A percentile compares a stretch with the other conserved stretches of the same genome.
Evolutionary conservation across 768 basidiomycete species (phyloP).

Genomic region (Sarcodon sp.): DNA sequence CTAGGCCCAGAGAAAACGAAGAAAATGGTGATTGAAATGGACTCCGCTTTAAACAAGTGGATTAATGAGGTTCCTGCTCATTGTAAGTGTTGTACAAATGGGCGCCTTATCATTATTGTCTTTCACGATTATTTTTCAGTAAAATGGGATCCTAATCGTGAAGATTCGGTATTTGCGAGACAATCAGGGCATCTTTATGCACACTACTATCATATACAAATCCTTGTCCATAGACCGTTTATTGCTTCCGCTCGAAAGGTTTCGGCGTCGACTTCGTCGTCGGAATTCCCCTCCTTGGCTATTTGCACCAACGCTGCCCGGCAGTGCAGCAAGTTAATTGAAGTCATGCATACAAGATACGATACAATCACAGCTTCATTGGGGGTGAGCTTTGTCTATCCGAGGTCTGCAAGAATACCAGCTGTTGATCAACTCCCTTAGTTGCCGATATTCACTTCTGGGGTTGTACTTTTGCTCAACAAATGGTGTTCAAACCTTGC

Average conservation of each 20-base stretch:
- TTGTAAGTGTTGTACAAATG: conserved; percentile 6
- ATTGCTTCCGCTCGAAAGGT: conserved; percentile 29
- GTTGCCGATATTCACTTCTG: conserved; percentile 28
- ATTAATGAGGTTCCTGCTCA: conserved; percentile 26
- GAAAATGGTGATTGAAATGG: conserved; percentile 7
- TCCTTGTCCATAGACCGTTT: conserved; percentile 39
- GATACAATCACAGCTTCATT: conserved; percentile 3
- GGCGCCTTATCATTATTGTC: too few relatives aligned
- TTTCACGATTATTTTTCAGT: conserved; percentile 9
- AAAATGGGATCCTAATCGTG: conserved; percentile 30
- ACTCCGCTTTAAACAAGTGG: conserved; percentile 16
- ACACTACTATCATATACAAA: conserved; percentile 44
- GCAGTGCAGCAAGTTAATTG: conserved; percentile 33
- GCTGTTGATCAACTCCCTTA: conserved; percentile 1
- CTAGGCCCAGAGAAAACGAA: conserved; percentile 10
- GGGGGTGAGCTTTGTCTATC: not conserved
- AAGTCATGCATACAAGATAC: conserved; percentile 21
- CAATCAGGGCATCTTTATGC: conserved; percentile 48
- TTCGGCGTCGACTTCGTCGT: conserved; percentile 13
- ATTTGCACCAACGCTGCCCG: conserved; percentile 43
- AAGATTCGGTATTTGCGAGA: conserved; percentile 28
- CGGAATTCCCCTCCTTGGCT: conserved; percentile 32
- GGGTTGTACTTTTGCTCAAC: conserved; percentile 34
- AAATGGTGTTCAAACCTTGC: conserved; percentile 31
- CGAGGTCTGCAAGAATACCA: too few relatives aligned